Percentiles rank a stretch among this genome's conserved stretches.
Evolutionary conservation across 2,329 filamentous ascomycete genomes (phyloP).

Genomic region (Botrytis fragariae): DNA sequence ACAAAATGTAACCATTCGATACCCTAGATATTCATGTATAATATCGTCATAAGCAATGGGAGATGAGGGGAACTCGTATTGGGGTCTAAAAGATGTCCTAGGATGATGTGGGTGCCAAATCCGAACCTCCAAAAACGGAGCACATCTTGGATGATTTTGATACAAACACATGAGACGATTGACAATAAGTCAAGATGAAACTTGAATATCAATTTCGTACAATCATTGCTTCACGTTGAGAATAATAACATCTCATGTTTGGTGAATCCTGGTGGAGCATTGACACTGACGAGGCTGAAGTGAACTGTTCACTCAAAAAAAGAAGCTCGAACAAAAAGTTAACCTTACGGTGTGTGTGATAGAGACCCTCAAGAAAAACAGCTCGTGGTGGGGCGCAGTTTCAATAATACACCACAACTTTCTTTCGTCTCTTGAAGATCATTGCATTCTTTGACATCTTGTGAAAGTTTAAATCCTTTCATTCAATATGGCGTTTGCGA

Average conservation of each 20-base stretch:
- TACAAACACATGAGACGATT: background rate
- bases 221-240: background rate
- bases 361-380: slow-evolving; percentile 14
- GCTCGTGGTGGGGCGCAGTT: slow-evolving; percentile 14
- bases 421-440: slow-evolving; percentile 2
- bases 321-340: slow-evolving; percentile 15
- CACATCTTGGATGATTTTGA: background rate
- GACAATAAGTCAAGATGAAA: background rate
- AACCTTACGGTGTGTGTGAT: background rate
- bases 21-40: background rate
- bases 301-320: slow-evolving; percentile 3
- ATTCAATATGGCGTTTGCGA: slow-evolving; percentile 60
- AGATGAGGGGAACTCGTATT: slow-evolving; percentile 2
- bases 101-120: background rate
- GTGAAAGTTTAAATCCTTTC: background rate
- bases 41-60: background rate
- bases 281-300: slow-evolving; percentile 14
- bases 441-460: background rate
- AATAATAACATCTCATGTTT: background rate
- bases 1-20: background rate
- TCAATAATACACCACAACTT: slow-evolving; percentile 6
- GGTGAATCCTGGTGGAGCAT: background rate
- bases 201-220: background rate
- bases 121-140: background rate
- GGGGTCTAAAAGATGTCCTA: background rate